Conservation (phyloP, 2,329 filamentous ascomycete genomes). For the Penicillium sp. region DNA sequence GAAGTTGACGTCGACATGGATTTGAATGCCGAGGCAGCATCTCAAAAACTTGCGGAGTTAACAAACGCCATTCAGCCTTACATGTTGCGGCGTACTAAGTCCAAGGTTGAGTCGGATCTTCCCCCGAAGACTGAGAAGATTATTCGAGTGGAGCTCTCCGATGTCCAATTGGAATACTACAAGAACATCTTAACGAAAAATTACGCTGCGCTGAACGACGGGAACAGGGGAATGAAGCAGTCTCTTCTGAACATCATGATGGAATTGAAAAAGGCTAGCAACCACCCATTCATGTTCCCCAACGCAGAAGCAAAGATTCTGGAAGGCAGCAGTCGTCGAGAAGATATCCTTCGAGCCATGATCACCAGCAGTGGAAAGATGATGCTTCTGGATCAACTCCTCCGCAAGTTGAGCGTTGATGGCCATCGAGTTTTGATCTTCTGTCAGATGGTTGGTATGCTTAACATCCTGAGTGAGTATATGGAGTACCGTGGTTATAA, state of each 20-base stretch:
- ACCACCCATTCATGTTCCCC: slow-evolving; percentile 97
- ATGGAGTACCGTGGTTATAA: slow-evolving; percentile 89
- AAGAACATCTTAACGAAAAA: slow-evolving; percentile 98
- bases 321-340: slow-evolving; percentile 73
- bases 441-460: slow-evolving; percentile 99
- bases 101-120: slow-evolving; percentile 93
- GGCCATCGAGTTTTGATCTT: slow-evolving; percentile 96
- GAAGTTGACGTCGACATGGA: slow-evolving; percentile 91
- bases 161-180: slow-evolving; percentile 96
- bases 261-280: slow-evolving; percentile 98
- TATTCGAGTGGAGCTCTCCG: slow-evolving; percentile 93
- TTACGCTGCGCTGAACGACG: slow-evolving; percentile 89
- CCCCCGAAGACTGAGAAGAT: slow-evolving; percentile 99
- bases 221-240: slow-evolving; percentile 85
- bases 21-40: slow-evolving; percentile 74
- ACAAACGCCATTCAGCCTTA: slow-evolving; percentile 87
- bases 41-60: slow-evolving; percentile 80
- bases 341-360: slow-evolving; percentile 87
- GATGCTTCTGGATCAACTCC: slow-evolving; percentile 96
- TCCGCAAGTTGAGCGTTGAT: slow-evolving; percentile 89
- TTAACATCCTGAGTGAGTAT: slow-evolving; percentile 94
- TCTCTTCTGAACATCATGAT: slow-evolving; percentile 98
- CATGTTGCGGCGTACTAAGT: slow-evolving; percentile 93
- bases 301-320: slow-evolving; percentile 89
- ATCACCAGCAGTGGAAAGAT: slow-evolving; percentile 99